Evolutionary conservation across 176 grass and related monocot genomes (phyloP).

Genomic region (Pharus latifolius): DNA sequence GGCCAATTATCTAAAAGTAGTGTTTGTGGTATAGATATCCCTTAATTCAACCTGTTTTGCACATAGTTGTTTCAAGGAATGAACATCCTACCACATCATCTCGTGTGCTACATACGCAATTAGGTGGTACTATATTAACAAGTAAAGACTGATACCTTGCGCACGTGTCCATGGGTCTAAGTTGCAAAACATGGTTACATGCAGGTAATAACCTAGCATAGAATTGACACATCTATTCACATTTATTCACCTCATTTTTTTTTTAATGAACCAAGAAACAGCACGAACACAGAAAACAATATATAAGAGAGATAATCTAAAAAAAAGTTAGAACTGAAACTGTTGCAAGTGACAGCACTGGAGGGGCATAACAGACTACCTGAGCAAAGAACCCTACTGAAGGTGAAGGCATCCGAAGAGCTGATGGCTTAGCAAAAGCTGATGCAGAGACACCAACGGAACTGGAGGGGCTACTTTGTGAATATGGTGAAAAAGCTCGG

Average conservation of each 20-base stretch:
- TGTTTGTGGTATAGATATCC: too few species aligned
- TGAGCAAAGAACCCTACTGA: conserved; percentile 65
- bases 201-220: not conserved
- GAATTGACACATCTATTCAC: conserved; percentile 11
- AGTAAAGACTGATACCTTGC: not conserved
- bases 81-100: not conserved
- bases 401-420: conserved; percentile 71
- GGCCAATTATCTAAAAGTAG: too few species aligned
- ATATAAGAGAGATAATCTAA: not conserved
- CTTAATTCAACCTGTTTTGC: not conserved
- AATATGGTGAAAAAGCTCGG: not conserved
- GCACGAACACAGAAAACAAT: not conserved
- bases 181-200: not conserved
- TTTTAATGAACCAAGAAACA: not conserved
- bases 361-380: conserved; percentile 33
- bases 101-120: not conserved
- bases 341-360: not conserved
- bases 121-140: not conserved
- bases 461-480: conserved; percentile 22
- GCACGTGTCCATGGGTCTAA: not conserved
- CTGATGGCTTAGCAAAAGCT: conserved; percentile 53
- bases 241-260: not conserved
- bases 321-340: not conserved
- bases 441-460: conserved; percentile 11
- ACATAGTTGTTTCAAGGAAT: not conserved